phyloP scores from a whole-genome alignment of 2,329 filamentous ascomycete species.

The Aureobasidium zeae region DNA sequence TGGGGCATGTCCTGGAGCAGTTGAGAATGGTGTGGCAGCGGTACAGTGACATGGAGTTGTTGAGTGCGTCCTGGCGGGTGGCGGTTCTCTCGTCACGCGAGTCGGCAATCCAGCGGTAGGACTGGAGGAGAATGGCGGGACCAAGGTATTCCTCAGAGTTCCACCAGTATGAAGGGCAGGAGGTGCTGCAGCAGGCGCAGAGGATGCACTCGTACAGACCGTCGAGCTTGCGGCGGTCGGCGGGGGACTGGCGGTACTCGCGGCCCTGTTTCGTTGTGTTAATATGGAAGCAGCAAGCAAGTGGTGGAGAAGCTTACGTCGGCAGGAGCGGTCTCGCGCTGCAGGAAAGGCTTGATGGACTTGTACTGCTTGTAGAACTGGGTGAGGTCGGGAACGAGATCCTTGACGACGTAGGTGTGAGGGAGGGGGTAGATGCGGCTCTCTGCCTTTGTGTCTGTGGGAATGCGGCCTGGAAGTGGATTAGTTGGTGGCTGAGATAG shows the following conservation, averaged over 20 bases:
- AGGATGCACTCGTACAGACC: constrained; percentile 99
- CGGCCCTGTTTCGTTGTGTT: constrained; percentile 55
- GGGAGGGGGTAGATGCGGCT: constrained; percentile 95
- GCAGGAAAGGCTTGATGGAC: constrained; percentile 97
- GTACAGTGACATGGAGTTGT: constrained; percentile 99
- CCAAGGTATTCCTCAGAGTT: constrained; percentile 98
- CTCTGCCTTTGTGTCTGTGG: constrained; percentile 68
- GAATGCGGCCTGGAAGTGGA: constrained; percentile 69
- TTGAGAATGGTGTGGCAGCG: constrained; percentile 99
- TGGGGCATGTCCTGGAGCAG: constrained; percentile 95
- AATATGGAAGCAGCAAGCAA: constrained; percentile 1
- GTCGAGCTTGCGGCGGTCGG: constrained; percentile 91
- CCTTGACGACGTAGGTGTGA: constrained; percentile 98
- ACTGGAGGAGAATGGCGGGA: constrained; percentile 91
- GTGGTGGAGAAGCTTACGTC: constrained; percentile 57
- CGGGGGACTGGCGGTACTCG: constrained; percentile 84
- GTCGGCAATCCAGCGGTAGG: constrained; percentile 94
- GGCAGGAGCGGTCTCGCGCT: constrained; percentile 72
- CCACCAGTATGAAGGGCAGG: constrained; percentile 99
- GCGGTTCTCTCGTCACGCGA: constrained; percentile 83
- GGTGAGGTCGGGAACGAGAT: constrained; percentile 93
- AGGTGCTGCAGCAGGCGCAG: constrained; percentile 97
- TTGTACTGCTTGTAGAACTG: constrained; percentile 99
- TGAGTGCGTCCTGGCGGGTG: constrained; percentile 80
- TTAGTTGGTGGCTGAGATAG: neutral